Evolutionary conservation across 148 eudicot genomes (phyloP).

Genomic region (Cornus suecica): DNA sequence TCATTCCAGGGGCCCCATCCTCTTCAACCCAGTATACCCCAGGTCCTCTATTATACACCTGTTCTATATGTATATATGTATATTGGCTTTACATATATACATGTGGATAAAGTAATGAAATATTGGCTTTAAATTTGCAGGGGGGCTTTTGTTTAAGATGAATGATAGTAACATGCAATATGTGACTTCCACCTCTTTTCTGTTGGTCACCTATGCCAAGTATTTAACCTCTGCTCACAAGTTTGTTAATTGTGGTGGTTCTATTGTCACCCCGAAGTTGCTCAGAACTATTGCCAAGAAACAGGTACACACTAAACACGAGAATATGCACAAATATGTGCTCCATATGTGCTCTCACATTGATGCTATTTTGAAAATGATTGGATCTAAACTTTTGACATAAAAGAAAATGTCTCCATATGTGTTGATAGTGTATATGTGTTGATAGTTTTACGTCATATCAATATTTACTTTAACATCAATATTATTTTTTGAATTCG

Average conservation of each 20-base stretch:
- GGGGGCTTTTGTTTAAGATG: conserved; percentile 74
- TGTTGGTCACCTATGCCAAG: conserved; percentile 74
- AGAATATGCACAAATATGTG: no score
- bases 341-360: no score
- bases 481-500: no score
- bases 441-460: no score
- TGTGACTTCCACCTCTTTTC: conserved; percentile 77
- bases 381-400: no score
- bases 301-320: conserved; percentile 41
- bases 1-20: conserved; percentile 64
- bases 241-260: conserved; percentile 61
- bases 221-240: conserved; percentile 58
- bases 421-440: no score
- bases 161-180: conserved; percentile 73
- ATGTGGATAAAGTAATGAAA: not conserved
- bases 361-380: no score
- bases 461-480: no score
- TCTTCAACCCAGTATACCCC: conserved; percentile 75
- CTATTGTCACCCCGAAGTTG: conserved; percentile 37
- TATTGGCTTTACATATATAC: not conserved
- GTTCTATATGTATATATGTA: not conserved
- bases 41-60: conserved; percentile 26
- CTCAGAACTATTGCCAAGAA: conserved; percentile 65
- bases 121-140: conserved; percentile 25
- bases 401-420: no score